Evolutionary conservation across 495 filamentous ascomycete genomes (phyloP), one percentile per base, ranked within the genome.

Genomic region (Tuber melanosporum): DNA sequence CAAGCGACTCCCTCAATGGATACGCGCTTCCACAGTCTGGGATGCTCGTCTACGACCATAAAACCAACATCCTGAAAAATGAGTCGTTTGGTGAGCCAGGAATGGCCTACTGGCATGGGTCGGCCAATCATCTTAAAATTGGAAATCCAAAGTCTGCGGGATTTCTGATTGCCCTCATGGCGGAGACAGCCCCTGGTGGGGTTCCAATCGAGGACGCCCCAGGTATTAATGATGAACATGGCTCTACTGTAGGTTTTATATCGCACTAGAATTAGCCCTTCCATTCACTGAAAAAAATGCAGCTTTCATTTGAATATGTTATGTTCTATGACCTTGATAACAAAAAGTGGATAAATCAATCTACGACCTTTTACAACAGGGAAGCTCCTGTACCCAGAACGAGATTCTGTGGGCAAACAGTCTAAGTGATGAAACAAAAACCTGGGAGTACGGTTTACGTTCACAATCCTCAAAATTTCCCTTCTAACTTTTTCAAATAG

Each of bases 111-210:
- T 78, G 77, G 77, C 77, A 78, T 10, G 77, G 77, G 5, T 77
- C 74, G 26, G 26, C 73, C 1, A 73, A 73, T 20, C 39, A 78
- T 70, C 72, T 78, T 39, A 5, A 73, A 26, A 36, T 78, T 19
- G 77, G 77, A 14, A 4, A 8, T 6, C 49, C 43, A 19, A 70
- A 73, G 44, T 46, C 44, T 12, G 44, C 44, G 22, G 77, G 77
- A 3, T 78, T 78, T n/a, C 57, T 78, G 45, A 77, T 78, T 20
- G 71, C 74, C 26, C 57, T 78, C 17, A 78, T 78, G 77, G 77
- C 36, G 12, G 74, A 77, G 70, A 77, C 39, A 15, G 71, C 19
- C n/a, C 9, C 57, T 10, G 70, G 70, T n/a, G 77, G 77, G 8
- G 52, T 70, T 32, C n/a, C 49, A 36, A 44, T 70, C 3, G 39